phyloP scores from a whole-genome alignment of 805 yeast species.

The Candida stauntonica region DNA sequence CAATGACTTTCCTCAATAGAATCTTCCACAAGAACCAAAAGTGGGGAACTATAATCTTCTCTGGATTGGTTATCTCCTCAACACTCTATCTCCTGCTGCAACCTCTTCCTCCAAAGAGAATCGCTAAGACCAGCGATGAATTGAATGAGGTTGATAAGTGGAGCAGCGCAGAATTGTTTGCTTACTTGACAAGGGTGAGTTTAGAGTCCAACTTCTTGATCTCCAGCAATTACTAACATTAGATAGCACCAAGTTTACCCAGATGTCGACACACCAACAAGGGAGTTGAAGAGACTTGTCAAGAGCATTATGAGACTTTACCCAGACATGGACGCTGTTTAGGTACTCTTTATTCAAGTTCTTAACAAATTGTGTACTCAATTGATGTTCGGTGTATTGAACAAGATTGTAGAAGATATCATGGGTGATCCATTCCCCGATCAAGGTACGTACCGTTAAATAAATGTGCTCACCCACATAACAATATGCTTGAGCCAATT shows the following conservation, averaged over 20 bases:
- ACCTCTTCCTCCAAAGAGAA: slow-evolving; percentile 10
- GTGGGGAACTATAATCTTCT: slow-evolving; percentile 12
- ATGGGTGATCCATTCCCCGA: neutral
- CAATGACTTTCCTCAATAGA: slow-evolving; percentile 15
- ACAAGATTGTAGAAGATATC: neutral
- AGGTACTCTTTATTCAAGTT: neutral
- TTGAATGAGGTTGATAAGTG: slow-evolving; percentile 11
- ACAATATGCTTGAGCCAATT: too few relatives aligned
- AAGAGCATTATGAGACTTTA: slow-evolving; percentile 15
- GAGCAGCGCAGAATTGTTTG: slow-evolving; percentile 14
- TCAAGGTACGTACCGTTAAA: too few relatives aligned
- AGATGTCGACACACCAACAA: slow-evolving; percentile 12
- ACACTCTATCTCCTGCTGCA: slow-evolving; percentile 13
- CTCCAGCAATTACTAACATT: slow-evolving; percentile 1
- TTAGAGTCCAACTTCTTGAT: neutral
- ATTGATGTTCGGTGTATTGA: too few relatives aligned
- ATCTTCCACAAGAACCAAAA: slow-evolving; percentile 8
- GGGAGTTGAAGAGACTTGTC: slow-evolving; percentile 16
- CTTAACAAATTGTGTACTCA: too few relatives aligned
- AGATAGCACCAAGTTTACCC: slow-evolving; percentile 18
- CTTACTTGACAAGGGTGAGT: slow-evolving; percentile 16
- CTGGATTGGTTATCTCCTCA: slow-evolving; percentile 15
- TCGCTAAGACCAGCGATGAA: slow-evolving; percentile 13
- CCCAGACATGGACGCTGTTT: slow-evolving; percentile 7
- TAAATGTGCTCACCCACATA: neutral